Evolutionary conservation across 805 yeast genomes (phyloP).

Genomic region (Metschnikowia similis): DNA sequence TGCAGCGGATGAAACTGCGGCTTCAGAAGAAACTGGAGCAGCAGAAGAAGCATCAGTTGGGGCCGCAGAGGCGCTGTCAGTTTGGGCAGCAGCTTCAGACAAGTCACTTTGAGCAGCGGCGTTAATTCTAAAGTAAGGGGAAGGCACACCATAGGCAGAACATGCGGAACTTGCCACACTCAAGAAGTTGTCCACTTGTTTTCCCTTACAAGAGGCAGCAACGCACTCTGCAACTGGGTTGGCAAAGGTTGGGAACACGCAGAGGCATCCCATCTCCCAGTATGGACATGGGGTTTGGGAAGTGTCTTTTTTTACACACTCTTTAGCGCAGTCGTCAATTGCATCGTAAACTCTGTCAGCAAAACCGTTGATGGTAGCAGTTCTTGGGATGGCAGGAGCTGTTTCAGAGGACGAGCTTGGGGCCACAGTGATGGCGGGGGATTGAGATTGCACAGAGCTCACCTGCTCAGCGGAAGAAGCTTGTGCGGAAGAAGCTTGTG

Average conservation of each 20-base stretch:
- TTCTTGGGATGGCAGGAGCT: slow-evolving; percentile 3
- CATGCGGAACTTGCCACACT: slow-evolving; percentile 11
- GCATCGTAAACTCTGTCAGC: slow-evolving; percentile 10
- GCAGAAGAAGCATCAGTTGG: neutral
- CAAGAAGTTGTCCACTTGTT: slow-evolving; percentile 7
- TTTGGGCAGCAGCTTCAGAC: slow-evolving; percentile 5
- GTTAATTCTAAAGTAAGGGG: slow-evolving; percentile 19
- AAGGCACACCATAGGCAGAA: slow-evolving; percentile 8
- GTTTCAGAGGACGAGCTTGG: neutral
- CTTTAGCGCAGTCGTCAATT: slow-evolving; percentile 11
- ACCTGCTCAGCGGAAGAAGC: too few relatives aligned
- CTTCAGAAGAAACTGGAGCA: neutral
- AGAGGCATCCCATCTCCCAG: slow-evolving; percentile 16
- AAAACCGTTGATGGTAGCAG: slow-evolving; percentile 14
- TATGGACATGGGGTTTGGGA: slow-evolving; percentile 11
- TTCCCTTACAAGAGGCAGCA: slow-evolving; percentile 10
- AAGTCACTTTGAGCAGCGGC: slow-evolving; percentile 4
- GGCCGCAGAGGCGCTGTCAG: neutral
- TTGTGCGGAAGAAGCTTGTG: neutral
- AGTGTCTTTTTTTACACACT: slow-evolving; percentile 9
- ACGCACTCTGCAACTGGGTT: slow-evolving; percentile 10
- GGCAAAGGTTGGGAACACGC: slow-evolving; percentile 11
- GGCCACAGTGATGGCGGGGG: slow-evolving; percentile 6
- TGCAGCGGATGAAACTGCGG: neutral
- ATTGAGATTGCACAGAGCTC: neutral